phyloP scores from a whole-genome alignment of 805 yeast genomes.

The Kazachstania bromeliacearum region DNA sequence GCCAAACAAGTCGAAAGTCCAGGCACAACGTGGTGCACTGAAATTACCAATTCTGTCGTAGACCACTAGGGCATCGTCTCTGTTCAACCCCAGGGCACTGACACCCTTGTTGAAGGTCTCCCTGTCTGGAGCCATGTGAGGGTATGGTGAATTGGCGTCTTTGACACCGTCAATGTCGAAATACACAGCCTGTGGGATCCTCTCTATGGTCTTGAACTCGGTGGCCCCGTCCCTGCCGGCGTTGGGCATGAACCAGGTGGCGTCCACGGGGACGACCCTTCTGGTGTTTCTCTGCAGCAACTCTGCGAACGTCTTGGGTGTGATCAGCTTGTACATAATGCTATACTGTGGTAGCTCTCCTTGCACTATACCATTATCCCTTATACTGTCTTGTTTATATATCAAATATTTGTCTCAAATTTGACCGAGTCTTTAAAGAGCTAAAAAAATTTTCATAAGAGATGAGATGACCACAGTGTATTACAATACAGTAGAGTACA shows the following conservation, averaged over 20 bases:
- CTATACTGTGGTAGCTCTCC: no score
- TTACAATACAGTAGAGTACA: not conserved
- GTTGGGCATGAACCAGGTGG: constrained; percentile 90
- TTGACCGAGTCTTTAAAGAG: not conserved
- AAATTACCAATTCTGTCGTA: constrained; percentile 83
- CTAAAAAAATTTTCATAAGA: not conserved
- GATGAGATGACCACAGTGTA: not conserved
- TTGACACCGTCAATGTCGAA: constrained; percentile 70
- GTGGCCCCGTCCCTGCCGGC: constrained; percentile 47
- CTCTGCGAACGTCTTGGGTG: constrained; percentile 21
- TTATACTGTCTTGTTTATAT: no score
- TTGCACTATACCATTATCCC: no score
- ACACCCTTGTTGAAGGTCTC: constrained; percentile 46
- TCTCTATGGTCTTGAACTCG: constrained; percentile 44
- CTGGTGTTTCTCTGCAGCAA: constrained; percentile 13
- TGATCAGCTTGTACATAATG: constrained; percentile 21
- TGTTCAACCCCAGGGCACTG: constrained; percentile 45
- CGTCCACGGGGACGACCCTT: constrained; percentile 58
- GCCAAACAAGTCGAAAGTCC: constrained; percentile 78
- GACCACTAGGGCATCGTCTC: constrained; percentile 56
- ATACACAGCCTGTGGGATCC: constrained; percentile 59
- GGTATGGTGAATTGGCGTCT: constrained; percentile 53
- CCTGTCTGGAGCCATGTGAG: constrained; percentile 81
- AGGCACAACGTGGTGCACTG: constrained; percentile 83
- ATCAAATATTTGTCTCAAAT: no score